Evolutionary conservation across 176 grass and related monocot genomes (phyloP).

Genomic region (Eragrostis nindensis): DNA sequence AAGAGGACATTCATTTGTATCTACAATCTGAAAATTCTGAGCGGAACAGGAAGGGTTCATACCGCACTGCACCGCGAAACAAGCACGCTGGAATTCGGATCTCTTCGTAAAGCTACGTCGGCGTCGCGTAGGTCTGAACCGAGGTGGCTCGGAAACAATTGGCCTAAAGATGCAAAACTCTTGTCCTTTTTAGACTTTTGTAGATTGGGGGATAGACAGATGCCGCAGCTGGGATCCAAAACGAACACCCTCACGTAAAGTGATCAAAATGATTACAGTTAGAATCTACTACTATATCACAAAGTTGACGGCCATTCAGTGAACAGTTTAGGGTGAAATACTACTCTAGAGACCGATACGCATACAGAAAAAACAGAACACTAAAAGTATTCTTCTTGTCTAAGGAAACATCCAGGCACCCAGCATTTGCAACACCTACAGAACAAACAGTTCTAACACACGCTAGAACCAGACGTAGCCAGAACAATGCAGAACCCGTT

Average conservation of each 20-base stretch:
- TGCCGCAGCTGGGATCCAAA: not conserved
- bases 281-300: constrained; percentile 25
- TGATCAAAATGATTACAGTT: constrained; percentile 22
- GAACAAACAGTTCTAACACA: constrained; percentile 18
- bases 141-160: too few species aligned
- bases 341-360: constrained; percentile 22
- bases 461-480: constrained; percentile 33
- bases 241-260: not conserved
- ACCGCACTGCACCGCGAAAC: not conserved
- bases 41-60: not conserved
- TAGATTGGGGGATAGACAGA: not conserved
- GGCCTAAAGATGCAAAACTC: not conserved
- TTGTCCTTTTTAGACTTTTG: not conserved
- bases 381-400: constrained; percentile 1
- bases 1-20: not conserved
- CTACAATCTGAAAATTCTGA: not conserved
- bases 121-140: too few species aligned
- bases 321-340: not conserved
- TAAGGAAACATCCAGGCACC: constrained; percentile 30
- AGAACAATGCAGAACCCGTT: constrained; percentile 21
- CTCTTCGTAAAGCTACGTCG: not conserved
- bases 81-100: not conserved
- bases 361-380: constrained; percentile 15
- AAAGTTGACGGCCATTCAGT: not conserved
- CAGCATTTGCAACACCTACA: constrained; percentile 11